Percentiles rank a stretch among this genome's conserved stretches.
Evolutionary conservation across 331 rosid genomes (phyloP).

Genomic region (Pyracantha coccinea): DNA sequence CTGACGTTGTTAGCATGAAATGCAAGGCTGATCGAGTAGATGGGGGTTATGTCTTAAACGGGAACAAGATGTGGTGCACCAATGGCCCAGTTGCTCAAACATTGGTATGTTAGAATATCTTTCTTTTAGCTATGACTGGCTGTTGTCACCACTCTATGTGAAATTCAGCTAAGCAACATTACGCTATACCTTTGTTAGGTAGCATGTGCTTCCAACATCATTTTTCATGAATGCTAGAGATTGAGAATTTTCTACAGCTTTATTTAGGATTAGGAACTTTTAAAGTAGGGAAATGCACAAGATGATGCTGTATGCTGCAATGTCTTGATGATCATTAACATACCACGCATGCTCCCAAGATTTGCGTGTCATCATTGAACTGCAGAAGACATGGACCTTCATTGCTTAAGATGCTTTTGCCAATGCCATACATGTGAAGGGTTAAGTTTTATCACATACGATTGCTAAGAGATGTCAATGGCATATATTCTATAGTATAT

Average conservation of each 20-base stretch:
- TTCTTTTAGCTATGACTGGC: neutral
- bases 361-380: neutral
- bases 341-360: neutral
- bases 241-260: neutral
- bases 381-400: neutral
- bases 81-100: conserved; percentile 94
- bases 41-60: conserved; percentile 75
- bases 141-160: neutral
- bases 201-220: neutral
- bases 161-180: no score
- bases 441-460: neutral
- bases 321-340: neutral
- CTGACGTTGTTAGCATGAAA: conserved; percentile 97
- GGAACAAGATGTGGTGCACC: conserved; percentile 99
- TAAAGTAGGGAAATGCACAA: neutral
- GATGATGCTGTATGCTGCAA: neutral
- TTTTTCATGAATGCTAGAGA: neutral
- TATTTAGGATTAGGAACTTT: neutral
- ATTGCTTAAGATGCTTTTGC: neutral
- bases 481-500: neutral
- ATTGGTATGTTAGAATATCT: conserved; percentile 37
- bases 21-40: conserved; percentile 88
- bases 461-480: neutral
- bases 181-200: neutral
- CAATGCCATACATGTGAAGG: neutral